A percentile compares a stretch with the other conserved stretches of the same genome.
Evolutionary conservation across 306 rosid genomes (phyloP).

Genomic region (Sicyos baderoa): DNA sequence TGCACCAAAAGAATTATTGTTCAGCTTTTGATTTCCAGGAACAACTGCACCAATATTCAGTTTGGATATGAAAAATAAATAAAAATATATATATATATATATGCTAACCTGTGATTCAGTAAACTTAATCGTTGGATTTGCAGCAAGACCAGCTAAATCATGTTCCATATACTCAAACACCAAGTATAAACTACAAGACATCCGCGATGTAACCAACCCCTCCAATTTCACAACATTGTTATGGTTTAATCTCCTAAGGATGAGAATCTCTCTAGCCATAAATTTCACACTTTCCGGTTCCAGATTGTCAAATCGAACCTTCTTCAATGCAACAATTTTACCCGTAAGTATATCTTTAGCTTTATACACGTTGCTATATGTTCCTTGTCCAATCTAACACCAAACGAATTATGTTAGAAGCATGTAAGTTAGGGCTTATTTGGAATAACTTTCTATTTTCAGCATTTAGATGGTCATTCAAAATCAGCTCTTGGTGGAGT

Average conservation of each 20-base stretch:
- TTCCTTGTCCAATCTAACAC: constrained; percentile 67
- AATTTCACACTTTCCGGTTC: constrained; percentile 68
- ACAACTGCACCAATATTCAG: background rate
- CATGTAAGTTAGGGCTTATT: background rate
- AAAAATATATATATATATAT: constrained; percentile 24
- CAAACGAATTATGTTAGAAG: background rate
- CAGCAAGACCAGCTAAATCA: constrained; percentile 77
- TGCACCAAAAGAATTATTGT: constrained; percentile 13
- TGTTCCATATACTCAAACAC: constrained; percentile 69
- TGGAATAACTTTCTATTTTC: too few relatives aligned
- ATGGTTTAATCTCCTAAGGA: constrained; percentile 56
- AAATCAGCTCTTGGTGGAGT: background rate
- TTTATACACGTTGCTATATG: constrained; percentile 75
- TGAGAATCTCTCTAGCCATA: constrained; percentile 75
- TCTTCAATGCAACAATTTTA: constrained; percentile 63
- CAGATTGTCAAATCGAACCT: constrained; percentile 69
- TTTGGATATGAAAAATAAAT: constrained; percentile 23
- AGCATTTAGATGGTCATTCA: too few relatives aligned
- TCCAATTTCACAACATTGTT: constrained; percentile 64
- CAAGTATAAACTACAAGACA: constrained; percentile 69
- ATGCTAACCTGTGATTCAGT: constrained; percentile 61
- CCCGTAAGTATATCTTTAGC: constrained; percentile 60
- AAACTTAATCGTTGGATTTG: constrained; percentile 56
- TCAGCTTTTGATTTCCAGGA: background rate
- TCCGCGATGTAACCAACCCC: constrained; percentile 70